These are phyloP conservation scores for Podospora appendiculata DNA, from an alignment of 495 filamentous ascomycete genomes.

Conservation along the genomic window DNA sequence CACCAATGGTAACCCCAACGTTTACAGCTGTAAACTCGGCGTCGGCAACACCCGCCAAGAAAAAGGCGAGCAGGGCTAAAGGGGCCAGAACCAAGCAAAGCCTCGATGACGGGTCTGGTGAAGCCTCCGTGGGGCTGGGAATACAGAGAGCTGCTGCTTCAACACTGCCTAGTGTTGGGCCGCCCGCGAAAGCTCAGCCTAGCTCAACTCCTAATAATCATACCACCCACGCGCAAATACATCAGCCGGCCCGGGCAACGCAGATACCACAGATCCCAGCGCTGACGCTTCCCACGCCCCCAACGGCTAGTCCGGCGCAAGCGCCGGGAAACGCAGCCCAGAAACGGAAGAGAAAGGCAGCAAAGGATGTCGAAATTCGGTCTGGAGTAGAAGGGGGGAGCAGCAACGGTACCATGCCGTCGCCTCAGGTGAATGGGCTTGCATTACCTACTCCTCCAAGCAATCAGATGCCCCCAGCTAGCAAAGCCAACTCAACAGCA, in stretches of 20 bases:
- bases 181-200: background rate
- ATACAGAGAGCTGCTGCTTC: background rate
- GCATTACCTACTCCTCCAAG: conserved; percentile 1
- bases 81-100: conserved; percentile 1
- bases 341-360: conserved; percentile 21
- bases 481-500: background rate
- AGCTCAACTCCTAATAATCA: background rate
- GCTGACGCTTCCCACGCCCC: conserved; percentile 3
- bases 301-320: conserved; percentile 4
- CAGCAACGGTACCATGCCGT: background rate
- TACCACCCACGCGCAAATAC: background rate
- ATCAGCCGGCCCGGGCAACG: background rate
- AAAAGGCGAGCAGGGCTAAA: conserved; percentile 3
- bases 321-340: conserved; percentile 4
- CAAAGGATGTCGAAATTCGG: background rate
- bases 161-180: background rate
- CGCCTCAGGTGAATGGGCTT: conserved; percentile 3
- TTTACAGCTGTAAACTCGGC: conserved; percentile 20
- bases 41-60: conserved; percentile 4
- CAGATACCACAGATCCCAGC: background rate
- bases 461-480: background rate
- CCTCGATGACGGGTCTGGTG: background rate
- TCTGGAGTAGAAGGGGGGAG: no score
- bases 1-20: conserved; percentile 9
- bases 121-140: background rate